Conservation (phyloP, 257 asterid species). For the Rhazya stricta region DNA sequence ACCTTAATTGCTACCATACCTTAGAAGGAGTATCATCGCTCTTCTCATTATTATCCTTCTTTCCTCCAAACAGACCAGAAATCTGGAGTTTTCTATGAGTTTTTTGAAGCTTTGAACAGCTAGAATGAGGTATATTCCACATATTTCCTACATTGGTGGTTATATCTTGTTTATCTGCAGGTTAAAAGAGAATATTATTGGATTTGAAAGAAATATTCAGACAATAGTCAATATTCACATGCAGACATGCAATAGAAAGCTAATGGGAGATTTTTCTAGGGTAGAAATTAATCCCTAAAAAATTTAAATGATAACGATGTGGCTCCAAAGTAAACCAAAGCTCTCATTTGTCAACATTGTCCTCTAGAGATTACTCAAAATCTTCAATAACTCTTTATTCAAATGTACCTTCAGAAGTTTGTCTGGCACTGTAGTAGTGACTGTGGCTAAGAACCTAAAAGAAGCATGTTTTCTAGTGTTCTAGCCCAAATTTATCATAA, state of each 20-base stretch:
- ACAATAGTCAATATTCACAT: background rate
- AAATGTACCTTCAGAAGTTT: background rate
- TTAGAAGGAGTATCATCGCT: constrained; percentile 56
- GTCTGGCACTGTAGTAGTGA: background rate
- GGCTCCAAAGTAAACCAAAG: background rate
- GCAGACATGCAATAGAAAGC: background rate
- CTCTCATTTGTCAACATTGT: too few species aligned
- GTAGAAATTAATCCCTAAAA: background rate
- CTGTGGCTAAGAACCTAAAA: background rate
- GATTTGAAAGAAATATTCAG: background rate
- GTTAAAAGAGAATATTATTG: background rate
- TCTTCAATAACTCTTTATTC: background rate
- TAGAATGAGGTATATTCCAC: constrained; percentile 20
- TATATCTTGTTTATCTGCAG: constrained; percentile 21
- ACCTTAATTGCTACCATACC: constrained; percentile 29
- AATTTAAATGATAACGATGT: background rate
- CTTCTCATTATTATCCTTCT: constrained; percentile 56
- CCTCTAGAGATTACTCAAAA: background rate
- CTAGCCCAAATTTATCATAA: background rate
- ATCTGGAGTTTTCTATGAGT: constrained; percentile 42
- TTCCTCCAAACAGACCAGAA: constrained; percentile 74
- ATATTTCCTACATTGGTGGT: constrained; percentile 15
- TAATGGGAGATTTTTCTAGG: background rate
- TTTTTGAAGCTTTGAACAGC: constrained; percentile 15
- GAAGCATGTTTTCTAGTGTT: background rate